Conservation (phyloP, 2,329 filamentous ascomycete genomes). For the Coniochaeta pulveracea region DNA sequence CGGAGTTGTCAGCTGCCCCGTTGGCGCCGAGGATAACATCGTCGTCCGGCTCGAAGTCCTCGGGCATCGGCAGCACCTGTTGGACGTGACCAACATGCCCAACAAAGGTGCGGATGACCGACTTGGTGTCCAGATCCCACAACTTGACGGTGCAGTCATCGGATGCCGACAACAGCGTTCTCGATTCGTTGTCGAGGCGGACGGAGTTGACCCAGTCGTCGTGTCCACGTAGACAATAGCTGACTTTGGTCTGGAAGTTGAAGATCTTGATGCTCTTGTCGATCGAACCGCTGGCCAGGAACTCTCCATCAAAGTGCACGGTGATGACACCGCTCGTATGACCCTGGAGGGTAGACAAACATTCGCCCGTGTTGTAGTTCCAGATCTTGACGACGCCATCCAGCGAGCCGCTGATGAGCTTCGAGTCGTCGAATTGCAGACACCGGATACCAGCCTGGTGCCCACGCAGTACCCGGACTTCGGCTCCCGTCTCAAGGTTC, state of each 20-base stretch:
- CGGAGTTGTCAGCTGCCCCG: slow-evolving; percentile 31
- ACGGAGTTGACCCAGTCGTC: slow-evolving; percentile 97
- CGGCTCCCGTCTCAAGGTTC: slow-evolving; percentile 81
- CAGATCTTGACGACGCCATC: slow-evolving; percentile 85
- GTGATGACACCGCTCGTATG: slow-evolving; percentile 77
- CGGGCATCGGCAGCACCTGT: slow-evolving; percentile 73
- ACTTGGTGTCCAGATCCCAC: slow-evolving; percentile 82
- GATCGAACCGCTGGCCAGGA: slow-evolving; percentile 79
- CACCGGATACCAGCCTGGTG: slow-evolving; percentile 78
- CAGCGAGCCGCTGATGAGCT: slow-evolving; percentile 80
- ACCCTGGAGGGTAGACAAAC: slow-evolving; percentile 67
- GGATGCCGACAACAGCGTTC: slow-evolving; percentile 83
- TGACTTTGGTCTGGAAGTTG: slow-evolving; percentile 77
- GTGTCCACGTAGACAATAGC: slow-evolving; percentile 72
- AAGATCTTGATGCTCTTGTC: slow-evolving; percentile 88
- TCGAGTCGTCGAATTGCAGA: slow-evolving; percentile 85
- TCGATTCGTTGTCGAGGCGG: slow-evolving; percentile 67
- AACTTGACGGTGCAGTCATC: slow-evolving; percentile 87
- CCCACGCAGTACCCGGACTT: slow-evolving; percentile 72
- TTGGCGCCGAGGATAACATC: slow-evolving; percentile 31
- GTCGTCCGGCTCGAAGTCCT: slow-evolving; percentile 83
- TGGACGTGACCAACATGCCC: slow-evolving; percentile 95
- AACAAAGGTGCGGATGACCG: slow-evolving; percentile 66
- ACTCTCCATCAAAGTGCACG: slow-evolving; percentile 75
- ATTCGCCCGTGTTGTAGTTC: slow-evolving; percentile 91